phyloP scores from a whole-genome alignment of 257 asterid species.

The Solanum microdontum region DNA sequence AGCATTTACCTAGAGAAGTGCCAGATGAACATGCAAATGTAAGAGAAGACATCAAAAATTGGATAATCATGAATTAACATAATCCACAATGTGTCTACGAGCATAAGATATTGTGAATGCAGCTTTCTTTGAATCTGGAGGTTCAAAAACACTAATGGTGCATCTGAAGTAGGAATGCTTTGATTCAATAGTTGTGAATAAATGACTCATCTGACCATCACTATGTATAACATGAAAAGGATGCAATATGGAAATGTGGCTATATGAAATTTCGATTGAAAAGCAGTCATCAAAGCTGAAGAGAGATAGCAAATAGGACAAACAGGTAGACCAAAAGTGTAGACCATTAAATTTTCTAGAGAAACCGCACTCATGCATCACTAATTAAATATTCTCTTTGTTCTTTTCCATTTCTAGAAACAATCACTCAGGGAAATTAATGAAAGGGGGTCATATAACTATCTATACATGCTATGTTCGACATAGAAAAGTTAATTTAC shows the following conservation, averaged over 20 bases:
- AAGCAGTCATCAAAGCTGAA: neutral
- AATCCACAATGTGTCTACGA: neutral
- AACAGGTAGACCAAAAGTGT: neutral
- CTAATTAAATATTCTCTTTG: neutral
- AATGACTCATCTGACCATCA: neutral
- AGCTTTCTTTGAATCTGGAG: neutral
- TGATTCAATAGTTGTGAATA: neutral
- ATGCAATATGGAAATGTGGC: neutral
- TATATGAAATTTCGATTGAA: neutral
- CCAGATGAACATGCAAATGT: neutral
- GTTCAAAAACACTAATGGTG: neutral
- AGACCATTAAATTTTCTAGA: neutral
- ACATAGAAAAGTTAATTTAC: neutral
- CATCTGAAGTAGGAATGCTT: neutral
- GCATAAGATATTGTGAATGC: neutral
- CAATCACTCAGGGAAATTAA: neutral
- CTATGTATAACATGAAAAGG: neutral
- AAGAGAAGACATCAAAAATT: neutral
- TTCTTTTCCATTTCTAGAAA: neutral
- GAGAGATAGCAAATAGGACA: neutral
- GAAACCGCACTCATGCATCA: neutral
- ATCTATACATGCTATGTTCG: neutral
- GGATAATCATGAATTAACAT: neutral
- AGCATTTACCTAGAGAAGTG: conserved; percentile 57
- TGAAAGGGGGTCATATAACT: neutral